Evolutionary conservation across 805 yeast genomes (phyloP).

Genomic region (Starmerella bombi): DNA sequence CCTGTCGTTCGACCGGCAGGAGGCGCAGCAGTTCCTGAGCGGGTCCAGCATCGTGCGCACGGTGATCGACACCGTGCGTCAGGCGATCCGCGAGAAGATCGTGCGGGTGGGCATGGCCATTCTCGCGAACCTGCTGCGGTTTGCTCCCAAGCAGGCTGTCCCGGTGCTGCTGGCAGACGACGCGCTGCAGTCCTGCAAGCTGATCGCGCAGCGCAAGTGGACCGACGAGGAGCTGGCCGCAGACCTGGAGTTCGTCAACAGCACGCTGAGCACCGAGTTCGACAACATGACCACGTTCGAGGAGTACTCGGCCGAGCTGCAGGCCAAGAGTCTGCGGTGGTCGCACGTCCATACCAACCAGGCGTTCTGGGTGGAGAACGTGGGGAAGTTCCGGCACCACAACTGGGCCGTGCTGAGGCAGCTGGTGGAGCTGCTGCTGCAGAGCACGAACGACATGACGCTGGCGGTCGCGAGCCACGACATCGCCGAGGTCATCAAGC

Average conservation of each 20-base stretch:
- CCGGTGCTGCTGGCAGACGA: slow-evolving; percentile 59
- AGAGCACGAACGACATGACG: slow-evolving; percentile 25
- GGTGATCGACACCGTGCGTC: slow-evolving; percentile 47
- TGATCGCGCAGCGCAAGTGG: slow-evolving; percentile 77
- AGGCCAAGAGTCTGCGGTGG: slow-evolving; percentile 65
- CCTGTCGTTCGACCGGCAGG: slow-evolving; percentile 53
- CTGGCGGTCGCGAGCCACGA: slow-evolving; percentile 58
- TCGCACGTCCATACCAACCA: slow-evolving; percentile 84
- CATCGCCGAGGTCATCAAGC: slow-evolving; percentile 45
- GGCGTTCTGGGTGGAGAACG: slow-evolving; percentile 83
- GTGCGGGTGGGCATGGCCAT: slow-evolving; percentile 72
- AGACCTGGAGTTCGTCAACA: slow-evolving; percentile 50
- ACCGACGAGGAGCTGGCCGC: slow-evolving; percentile 79
- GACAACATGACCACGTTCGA: slow-evolving; percentile 79
- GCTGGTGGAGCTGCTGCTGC: slow-evolving; percentile 34
- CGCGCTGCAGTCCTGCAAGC: slow-evolving; percentile 54
- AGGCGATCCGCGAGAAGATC: slow-evolving; percentile 83
- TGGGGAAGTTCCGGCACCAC: slow-evolving; percentile 58
- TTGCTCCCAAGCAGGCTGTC: slow-evolving; percentile 36
- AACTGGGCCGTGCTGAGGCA: slow-evolving; percentile 60
- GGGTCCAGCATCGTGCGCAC: slow-evolving; percentile 32
- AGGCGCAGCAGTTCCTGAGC: slow-evolving; percentile 37
- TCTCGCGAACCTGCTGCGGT: slow-evolving; percentile 31
- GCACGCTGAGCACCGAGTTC: slow-evolving; percentile 56
- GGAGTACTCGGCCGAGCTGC: slow-evolving; percentile 75